Evolutionary conservation across 106 monocot species (phyloP).

Genomic region (Triglochin maritima): DNA sequence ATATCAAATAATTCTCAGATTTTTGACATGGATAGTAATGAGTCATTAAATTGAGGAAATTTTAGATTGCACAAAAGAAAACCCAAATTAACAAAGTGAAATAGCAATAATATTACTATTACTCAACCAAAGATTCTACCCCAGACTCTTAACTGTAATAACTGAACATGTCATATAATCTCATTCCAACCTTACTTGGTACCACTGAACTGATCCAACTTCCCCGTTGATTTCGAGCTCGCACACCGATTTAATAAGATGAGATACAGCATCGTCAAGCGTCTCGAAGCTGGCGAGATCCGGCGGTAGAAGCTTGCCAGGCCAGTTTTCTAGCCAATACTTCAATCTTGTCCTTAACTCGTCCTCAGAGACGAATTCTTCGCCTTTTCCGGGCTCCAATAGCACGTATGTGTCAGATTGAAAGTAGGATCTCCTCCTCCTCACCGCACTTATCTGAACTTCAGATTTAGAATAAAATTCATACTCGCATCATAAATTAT

Average conservation of each 20-base stretch:
- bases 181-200: constrained; percentile 69
- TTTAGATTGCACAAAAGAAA: too few relatives aligned
- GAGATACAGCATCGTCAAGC: constrained; percentile 57
- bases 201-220: constrained; percentile 78
- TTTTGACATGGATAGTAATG: too few relatives aligned
- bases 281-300: constrained; percentile 55
- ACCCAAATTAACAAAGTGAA: too few relatives aligned
- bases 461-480: too few relatives aligned
- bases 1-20: too few relatives aligned
- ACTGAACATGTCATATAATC: too few relatives aligned
- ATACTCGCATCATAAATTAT: too few relatives aligned
- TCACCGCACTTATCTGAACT: constrained; percentile 35
- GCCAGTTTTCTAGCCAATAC: constrained; percentile 65
- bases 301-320: constrained; percentile 43
- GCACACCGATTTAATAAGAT: constrained; percentile 71
- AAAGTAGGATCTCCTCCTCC: constrained; percentile 51
- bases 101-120: too few relatives aligned
- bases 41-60: too few relatives aligned
- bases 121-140: too few relatives aligned
- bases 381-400: constrained; percentile 60
- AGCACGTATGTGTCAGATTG: constrained; percentile 79
- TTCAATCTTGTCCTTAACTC: constrained; percentile 54
- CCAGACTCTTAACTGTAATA: too few relatives aligned
- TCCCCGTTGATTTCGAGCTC: constrained; percentile 80
- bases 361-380: constrained; percentile 69